phyloP scores from a whole-genome alignment of 768 basidiomycete genomes.

The Paxillus rubicundulus region DNA sequence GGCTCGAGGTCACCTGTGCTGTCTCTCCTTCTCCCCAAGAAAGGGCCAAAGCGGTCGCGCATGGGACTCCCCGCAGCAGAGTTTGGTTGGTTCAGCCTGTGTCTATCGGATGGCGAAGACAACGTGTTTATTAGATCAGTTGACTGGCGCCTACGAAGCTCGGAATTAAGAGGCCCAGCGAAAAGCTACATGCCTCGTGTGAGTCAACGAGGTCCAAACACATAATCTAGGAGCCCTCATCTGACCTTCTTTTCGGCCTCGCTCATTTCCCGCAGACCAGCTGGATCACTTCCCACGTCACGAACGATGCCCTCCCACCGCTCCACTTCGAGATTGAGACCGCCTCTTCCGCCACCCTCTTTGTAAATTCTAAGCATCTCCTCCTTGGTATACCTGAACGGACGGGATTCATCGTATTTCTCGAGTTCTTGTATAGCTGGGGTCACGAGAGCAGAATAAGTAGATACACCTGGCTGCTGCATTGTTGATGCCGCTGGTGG shows the following conservation, averaged over 20 bases:
- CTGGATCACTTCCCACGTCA: conserved; percentile 69
- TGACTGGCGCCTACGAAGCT: conserved; percentile 82
- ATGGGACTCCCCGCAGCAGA: conserved; percentile 52
- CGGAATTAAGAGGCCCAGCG: conserved; percentile 77
- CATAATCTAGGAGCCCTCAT: conserved; percentile 4
- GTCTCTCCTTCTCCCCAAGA: conserved; percentile 61
- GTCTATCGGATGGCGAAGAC: conserved; percentile 56
- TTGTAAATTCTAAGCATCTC: conserved; percentile 81
- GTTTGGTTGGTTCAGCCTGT: conserved; percentile 51
- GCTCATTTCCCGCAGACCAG: conserved; percentile 73
- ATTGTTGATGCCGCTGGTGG: conserved; percentile 39
- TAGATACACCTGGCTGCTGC: conserved; percentile 60
- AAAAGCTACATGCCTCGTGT: conserved; percentile 59
- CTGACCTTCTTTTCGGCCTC: conserved; percentile 88
- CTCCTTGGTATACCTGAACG: conserved; percentile 86
- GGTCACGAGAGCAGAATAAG: conserved; percentile 60
- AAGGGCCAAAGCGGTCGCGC: conserved; percentile 63
- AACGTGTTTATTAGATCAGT: conserved; percentile 66
- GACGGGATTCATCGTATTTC: conserved; percentile 62
- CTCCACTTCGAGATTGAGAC: conserved; percentile 82
- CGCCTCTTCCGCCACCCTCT: conserved; percentile 71
- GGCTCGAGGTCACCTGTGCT: conserved; percentile 51
- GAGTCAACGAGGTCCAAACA: conserved; percentile 20
- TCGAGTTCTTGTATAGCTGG: conserved; percentile 49
- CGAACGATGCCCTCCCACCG: conserved; percentile 87